phyloP scores from a whole-genome alignment of 1,284 basidiomycete genomes.

The Filobasidium uniguttulatum region DNA sequence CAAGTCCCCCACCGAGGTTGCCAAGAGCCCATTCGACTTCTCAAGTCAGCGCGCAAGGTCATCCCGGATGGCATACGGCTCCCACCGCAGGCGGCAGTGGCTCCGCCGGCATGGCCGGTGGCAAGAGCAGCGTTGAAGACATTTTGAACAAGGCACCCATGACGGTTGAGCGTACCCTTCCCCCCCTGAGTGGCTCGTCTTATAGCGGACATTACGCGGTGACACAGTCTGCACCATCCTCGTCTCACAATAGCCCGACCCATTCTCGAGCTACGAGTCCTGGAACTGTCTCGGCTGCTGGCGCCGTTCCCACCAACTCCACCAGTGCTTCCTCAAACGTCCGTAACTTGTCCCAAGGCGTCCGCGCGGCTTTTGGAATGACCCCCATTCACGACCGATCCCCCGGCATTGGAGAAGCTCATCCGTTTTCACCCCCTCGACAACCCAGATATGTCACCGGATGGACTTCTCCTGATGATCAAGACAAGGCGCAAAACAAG shows the following conservation, averaged over 20 bases:
- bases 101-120: no score
- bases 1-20: conserved; percentile 12
- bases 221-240: conserved; percentile 25
- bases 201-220: conserved; percentile 13
- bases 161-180: conserved; percentile 12
- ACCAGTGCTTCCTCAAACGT: conserved; percentile 40
- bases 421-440: conserved; percentile 16
- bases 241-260: conserved; percentile 28
- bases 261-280: conserved; percentile 31
- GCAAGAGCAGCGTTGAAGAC: conserved; percentile 34
- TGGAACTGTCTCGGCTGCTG: conserved; percentile 18
- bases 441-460: conserved; percentile 19
- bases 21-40: conserved; percentile 18
- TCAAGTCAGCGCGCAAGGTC: conserved; percentile 12
- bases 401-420: conserved; percentile 12
- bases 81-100: no score
- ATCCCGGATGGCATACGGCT: conserved; percentile 17
- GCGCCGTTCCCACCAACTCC: conserved; percentile 11
- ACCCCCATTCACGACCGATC: conserved; percentile 51
- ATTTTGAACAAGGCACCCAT: conserved; percentile 33
- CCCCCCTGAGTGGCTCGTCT: not conserved
- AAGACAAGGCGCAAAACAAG: conserved; percentile 8
- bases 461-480: conserved; percentile 19
- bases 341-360: conserved; percentile 49
- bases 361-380: conserved; percentile 75